Percentiles rank a stretch among this genome's conserved stretches.
Conservation (phyloP, 2,329 filamentous ascomycete genomes). For the Apiospora malaysiana region DNA sequence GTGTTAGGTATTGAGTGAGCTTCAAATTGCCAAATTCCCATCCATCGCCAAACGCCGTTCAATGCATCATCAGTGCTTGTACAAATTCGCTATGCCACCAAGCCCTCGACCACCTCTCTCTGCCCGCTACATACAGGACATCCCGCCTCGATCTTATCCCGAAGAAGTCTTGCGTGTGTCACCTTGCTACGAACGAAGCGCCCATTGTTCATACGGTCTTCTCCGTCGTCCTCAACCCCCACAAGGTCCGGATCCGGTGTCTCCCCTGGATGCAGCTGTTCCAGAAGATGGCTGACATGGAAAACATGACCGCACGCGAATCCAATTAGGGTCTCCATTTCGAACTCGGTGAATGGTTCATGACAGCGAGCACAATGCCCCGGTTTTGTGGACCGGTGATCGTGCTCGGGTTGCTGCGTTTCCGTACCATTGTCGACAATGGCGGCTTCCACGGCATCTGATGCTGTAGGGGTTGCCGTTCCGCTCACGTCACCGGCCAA, state of each 20-base stretch:
- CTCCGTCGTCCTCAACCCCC: constrained; percentile 49
- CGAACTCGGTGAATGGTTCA: constrained; percentile 63
- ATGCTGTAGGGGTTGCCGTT: constrained; percentile 31
- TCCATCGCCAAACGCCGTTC: constrained; percentile 18
- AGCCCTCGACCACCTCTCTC: constrained; percentile 34
- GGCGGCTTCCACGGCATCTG: constrained; percentile 26
- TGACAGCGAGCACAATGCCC: constrained; percentile 67
- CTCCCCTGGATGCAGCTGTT: constrained; percentile 53
- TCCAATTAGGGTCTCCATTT: constrained; percentile 75
- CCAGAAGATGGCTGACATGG: constrained; percentile 75
- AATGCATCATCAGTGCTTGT: constrained; percentile 1
- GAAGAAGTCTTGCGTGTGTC: constrained; percentile 79
- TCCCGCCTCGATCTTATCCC: constrained; percentile 70
- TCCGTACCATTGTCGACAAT: constrained; percentile 27
- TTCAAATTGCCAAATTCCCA: background rate
- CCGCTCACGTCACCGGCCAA: constrained; percentile 31
- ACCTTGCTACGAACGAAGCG: constrained; percentile 85
- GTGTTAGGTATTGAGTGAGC: constrained; percentile 4
- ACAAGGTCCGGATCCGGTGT: constrained; percentile 47
- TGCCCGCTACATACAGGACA: constrained; percentile 63
- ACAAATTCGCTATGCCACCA: constrained; percentile 1
- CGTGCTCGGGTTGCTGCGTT: constrained; percentile 38
- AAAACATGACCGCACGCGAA: constrained; percentile 86
- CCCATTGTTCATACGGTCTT: constrained; percentile 50
- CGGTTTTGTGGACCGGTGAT: constrained; percentile 46